Conservation (phyloP, 2,329 filamentous ascomycete species). For the Colletotrichum chlorophyti region DNA sequence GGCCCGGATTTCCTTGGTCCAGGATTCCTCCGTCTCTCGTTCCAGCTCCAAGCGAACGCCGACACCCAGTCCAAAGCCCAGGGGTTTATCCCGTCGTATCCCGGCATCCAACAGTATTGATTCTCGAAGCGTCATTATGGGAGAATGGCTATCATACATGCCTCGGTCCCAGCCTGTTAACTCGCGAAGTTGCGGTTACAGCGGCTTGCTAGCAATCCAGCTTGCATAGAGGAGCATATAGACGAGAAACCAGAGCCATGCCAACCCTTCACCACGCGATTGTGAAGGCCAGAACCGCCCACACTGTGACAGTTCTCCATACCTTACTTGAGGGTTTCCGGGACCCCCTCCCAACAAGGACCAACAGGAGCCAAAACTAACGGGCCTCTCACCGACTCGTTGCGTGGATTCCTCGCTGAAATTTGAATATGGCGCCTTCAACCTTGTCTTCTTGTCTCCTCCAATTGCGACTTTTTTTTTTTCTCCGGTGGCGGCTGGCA, state of each 20-base stretch:
- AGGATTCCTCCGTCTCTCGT: slow-evolving; percentile 8
- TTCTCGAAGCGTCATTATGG: too few species aligned
- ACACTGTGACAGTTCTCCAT: slow-evolving; percentile 9
- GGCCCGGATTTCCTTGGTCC: not conserved
- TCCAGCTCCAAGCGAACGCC: slow-evolving; percentile 21
- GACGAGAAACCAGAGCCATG: slow-evolving; percentile 1
- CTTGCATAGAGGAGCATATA: slow-evolving; percentile 2
- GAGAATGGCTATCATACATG: too few species aligned
- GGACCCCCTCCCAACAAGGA: not conserved
- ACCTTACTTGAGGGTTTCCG: slow-evolving; percentile 1
- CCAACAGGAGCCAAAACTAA: not conserved
- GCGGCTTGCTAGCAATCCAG: slow-evolving; percentile 5
- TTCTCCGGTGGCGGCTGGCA: slow-evolving; percentile 4
- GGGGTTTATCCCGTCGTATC: too few species aligned
- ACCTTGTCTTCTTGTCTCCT: slow-evolving; percentile 19
- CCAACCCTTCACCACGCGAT: slow-evolving; percentile 25
- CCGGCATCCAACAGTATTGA: too few species aligned
- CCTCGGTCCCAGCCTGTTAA: slow-evolving; percentile 5
- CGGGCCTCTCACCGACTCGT: slow-evolving; percentile 18
- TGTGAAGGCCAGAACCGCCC: not conserved
- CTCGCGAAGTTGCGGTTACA: slow-evolving; percentile 10
- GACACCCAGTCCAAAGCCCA: too few species aligned
- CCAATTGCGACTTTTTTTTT: slow-evolving; percentile 14
- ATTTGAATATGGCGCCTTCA: slow-evolving; percentile 24
- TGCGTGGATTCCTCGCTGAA: slow-evolving; percentile 19